phyloP scores from a whole-genome alignment of 2,329 filamentous ascomycete species.

The Epichloe hybrida region DNA sequence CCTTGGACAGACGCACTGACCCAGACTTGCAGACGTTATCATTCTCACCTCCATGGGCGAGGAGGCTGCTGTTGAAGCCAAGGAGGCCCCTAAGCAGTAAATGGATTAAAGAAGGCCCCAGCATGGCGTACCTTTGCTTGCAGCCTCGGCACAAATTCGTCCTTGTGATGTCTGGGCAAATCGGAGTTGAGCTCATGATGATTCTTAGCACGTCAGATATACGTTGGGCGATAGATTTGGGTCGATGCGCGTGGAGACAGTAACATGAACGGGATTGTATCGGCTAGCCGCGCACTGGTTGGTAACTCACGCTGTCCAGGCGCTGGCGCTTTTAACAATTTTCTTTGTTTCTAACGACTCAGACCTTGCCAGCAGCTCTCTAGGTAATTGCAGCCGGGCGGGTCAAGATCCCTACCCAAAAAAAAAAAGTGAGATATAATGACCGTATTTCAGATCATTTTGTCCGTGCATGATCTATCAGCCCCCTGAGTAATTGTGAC shows the following conservation, averaged over 20 bases:
- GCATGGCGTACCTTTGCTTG: slow-evolving; percentile 13
- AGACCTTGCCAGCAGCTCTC: slow-evolving; percentile 17
- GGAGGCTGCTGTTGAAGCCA: slow-evolving; percentile 81
- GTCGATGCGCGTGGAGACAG: slow-evolving; percentile 26
- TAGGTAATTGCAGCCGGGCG: slow-evolving; percentile 19
- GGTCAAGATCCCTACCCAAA: slow-evolving; percentile 16
- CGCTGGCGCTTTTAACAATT: slow-evolving; percentile 10
- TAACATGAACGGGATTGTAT: slow-evolving; percentile 32
- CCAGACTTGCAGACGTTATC: slow-evolving; percentile 55
- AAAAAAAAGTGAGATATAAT: slow-evolving; percentile 23
- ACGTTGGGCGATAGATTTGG: slow-evolving; percentile 24
- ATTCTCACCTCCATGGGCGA: slow-evolving; percentile 95
- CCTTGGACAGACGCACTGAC: not conserved
- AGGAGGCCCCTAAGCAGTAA: slow-evolving; percentile 59
- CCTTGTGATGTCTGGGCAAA: slow-evolving; percentile 14
- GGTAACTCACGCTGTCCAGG: slow-evolving; percentile 14
- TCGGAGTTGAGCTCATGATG: slow-evolving; percentile 16
- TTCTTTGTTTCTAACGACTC: slow-evolving; percentile 26
- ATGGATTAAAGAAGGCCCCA: slow-evolving; percentile 7
- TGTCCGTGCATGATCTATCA: not conserved
- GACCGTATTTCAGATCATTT: slow-evolving; percentile 4
- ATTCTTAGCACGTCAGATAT: slow-evolving; percentile 22
- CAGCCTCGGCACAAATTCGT: slow-evolving; percentile 12
- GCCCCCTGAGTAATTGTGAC: not conserved
- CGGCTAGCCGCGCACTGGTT: slow-evolving; percentile 24